Percentiles rank a stretch among this genome's conserved stretches.
Evolutionary conservation across 163 green algal species (phyloP).

Genomic region (Scenedesmus sp.): DNA sequence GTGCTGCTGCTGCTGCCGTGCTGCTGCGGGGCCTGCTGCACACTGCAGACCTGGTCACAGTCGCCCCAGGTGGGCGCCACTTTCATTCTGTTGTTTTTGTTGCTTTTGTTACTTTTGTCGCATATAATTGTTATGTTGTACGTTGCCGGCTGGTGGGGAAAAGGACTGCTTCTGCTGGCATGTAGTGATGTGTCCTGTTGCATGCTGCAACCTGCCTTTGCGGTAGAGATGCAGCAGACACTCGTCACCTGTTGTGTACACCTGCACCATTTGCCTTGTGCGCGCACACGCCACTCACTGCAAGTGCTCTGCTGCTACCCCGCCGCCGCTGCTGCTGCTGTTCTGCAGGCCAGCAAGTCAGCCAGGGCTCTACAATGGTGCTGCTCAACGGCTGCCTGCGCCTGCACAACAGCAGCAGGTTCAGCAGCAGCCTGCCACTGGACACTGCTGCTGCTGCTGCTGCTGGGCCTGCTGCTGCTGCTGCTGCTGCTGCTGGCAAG

Average conservation of each 20-base stretch:
- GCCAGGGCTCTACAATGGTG: background rate
- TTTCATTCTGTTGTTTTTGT: background rate
- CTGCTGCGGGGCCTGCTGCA: background rate
- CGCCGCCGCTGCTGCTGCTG: background rate
- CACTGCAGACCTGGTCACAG: background rate
- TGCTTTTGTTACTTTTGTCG: background rate
- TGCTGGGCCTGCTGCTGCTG: constrained; percentile 2
- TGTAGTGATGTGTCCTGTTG: no score
- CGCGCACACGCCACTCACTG: no score
- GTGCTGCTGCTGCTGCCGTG: constrained; percentile 1
- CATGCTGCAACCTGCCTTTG: no score
- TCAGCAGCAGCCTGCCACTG: background rate
- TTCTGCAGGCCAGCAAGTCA: constrained; percentile 11
- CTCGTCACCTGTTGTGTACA: no score
- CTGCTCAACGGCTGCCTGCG: constrained; percentile 30
- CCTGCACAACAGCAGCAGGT: background rate
- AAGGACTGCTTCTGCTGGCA: no score
- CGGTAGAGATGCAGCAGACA: no score
- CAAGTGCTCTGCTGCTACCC: background rate
- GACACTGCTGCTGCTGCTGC: background rate
- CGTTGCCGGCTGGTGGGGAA: no score
- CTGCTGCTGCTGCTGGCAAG: background rate
- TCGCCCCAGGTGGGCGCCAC: background rate
- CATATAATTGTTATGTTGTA: background rate
- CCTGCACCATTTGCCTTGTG: no score